Conservation (phyloP, 129 eudicot genomes). For the Glebionis coronaria region DNA sequence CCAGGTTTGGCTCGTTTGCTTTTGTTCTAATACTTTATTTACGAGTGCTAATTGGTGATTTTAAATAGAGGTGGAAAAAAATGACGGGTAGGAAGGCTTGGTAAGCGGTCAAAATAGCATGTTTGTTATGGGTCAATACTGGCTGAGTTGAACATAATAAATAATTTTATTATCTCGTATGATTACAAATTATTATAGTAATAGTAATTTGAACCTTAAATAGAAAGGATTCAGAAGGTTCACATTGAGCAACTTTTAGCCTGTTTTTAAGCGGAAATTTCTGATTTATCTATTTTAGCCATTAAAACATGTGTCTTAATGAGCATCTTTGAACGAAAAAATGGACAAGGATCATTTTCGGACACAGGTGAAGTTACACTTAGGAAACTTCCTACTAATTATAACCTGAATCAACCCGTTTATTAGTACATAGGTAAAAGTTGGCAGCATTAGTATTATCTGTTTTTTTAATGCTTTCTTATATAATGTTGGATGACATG, state of each 20-base stretch:
- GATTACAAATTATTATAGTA: neutral
- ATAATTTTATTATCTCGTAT: neutral
- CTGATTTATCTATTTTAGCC: no score
- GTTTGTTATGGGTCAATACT: neutral
- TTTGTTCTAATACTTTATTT: constrained; percentile 1
- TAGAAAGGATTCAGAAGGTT: neutral
- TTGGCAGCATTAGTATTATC: neutral
- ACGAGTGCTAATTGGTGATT: neutral
- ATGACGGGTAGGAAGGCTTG: neutral
- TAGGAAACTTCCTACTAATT: no score
- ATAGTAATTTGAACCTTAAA: neutral
- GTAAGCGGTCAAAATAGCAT: no score
- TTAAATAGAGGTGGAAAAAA: constrained; percentile 2
- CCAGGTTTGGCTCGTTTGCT: constrained; percentile 51
- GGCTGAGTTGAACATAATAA: neutral
- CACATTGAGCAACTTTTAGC: no score
- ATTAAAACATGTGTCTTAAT: no score
- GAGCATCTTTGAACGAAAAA: no score
- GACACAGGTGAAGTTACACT: no score
- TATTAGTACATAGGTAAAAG: constrained; percentile 1
- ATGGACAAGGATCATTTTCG: no score
- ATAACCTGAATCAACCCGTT: no score
- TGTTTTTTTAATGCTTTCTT: neutral
- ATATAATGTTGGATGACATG: constrained; percentile 10
- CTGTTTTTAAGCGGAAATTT: no score